Percentiles rank a stretch among this genome's conserved stretches.
Evolutionary conservation across 306 rosid species (phyloP).

Genomic region (Cotoneaster glaucophyllus): DNA sequence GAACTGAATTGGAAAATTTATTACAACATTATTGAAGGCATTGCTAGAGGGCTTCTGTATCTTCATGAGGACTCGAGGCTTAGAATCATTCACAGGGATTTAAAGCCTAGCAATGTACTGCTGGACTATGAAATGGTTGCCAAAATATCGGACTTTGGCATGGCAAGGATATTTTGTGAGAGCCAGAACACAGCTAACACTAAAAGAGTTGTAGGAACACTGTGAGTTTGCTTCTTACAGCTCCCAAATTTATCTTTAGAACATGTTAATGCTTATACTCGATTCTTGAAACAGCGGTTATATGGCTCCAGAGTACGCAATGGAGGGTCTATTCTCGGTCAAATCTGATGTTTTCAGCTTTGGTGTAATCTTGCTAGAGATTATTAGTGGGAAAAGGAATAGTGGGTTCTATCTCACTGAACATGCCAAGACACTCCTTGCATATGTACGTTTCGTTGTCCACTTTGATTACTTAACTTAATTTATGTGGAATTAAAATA

Average conservation of each 20-base stretch:
- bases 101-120: constrained; percentile 51
- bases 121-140: constrained; percentile 38
- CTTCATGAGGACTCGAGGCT: constrained; percentile 53
- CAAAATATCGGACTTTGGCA: constrained; percentile 59
- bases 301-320: too few relatives aligned
- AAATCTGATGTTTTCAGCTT: constrained; percentile 62
- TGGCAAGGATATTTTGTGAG: constrained; percentile 48
- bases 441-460: constrained; percentile 29
- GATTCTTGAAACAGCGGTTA: too few relatives aligned
- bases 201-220: constrained; percentile 55
- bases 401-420: constrained; percentile 32
- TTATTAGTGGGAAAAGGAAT: constrained; percentile 41
- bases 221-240: constrained; percentile 23
- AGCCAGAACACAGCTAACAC: constrained; percentile 43
- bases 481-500: not conserved
- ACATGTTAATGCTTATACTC: too few relatives aligned
- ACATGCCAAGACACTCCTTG: constrained; percentile 36
- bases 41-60: constrained; percentile 44
- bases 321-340: constrained; percentile 32
- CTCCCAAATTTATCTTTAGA: too few relatives aligned
- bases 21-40: constrained; percentile 33
- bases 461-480: not conserved
- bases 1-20: constrained; percentile 39
- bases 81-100: constrained; percentile 49
- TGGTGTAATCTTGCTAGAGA: constrained; percentile 52